These are phyloP conservation scores for Microthyrium microscopicum DNA, from an alignment of 2,329 filamentous ascomycete genomes.

Conservation along the genomic window DNA sequence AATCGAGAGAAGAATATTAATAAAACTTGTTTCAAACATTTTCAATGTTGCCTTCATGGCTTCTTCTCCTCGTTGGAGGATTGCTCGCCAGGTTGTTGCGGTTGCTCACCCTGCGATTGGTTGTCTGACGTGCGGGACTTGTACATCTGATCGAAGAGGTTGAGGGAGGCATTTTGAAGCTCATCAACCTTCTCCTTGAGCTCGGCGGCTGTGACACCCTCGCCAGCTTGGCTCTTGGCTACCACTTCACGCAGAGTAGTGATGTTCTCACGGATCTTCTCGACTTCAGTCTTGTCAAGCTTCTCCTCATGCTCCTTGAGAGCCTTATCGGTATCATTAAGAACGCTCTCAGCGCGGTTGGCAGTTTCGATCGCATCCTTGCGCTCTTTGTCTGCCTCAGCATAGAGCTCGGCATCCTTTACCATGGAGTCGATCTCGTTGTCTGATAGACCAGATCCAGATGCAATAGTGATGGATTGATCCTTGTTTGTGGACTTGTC, in stretches of 20 bases:
- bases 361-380: constrained; percentile 88
- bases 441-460: constrained; percentile 90
- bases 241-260: constrained; percentile 70
- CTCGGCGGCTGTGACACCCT: constrained; percentile 70
- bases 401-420: constrained; percentile 92
- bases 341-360: constrained; percentile 90
- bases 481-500: constrained; percentile 99
- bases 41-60: constrained; percentile 25
- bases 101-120: constrained; percentile 23
- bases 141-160: constrained; percentile 99
- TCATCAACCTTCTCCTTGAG: constrained; percentile 98
- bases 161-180: constrained; percentile 87
- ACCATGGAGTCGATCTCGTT: constrained; percentile 95
- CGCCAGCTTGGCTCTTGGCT: constrained; percentile 84
- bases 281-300: constrained; percentile 91
- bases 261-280: constrained; percentile 90
- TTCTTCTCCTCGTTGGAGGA: constrained; percentile 56
- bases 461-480: constrained; percentile 97
- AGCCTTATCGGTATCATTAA: constrained; percentile 97
- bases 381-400: constrained; percentile 88
- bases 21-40: constrained; percentile 14
- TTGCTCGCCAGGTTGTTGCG: constrained; percentile 23
- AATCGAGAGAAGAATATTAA: too few species aligned
- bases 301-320: constrained; percentile 92
- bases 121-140: constrained; percentile 52